A percentile compares a stretch with the other conserved stretches of the same genome.
phyloP scores from a whole-genome alignment of 495 filamentous ascomycete genomes.

The Hypoxylon cercidicola region DNA sequence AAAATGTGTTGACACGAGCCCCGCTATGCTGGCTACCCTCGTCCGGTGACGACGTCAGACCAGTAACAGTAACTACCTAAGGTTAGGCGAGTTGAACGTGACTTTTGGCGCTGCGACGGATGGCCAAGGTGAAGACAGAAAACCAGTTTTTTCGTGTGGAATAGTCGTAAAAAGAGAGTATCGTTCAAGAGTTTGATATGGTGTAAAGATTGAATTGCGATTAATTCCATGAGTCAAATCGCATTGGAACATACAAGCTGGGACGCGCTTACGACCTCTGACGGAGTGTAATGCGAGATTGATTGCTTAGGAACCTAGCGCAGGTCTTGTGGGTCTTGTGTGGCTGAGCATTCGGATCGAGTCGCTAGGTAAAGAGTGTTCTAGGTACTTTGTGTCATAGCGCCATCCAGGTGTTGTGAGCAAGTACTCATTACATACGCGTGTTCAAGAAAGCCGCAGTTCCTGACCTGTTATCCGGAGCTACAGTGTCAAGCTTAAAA shows the following conservation, averaged over 20 bases:
- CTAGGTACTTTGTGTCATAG: conserved; percentile 22
- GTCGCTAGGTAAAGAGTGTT: conserved; percentile 25
- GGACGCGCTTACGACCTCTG: conserved; percentile 18
- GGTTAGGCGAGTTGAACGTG: conserved; percentile 26
- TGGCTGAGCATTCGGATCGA: conserved; percentile 28
- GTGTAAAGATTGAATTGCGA: not conserved
- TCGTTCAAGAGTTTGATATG: not conserved
- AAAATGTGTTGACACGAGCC: conserved; percentile 21
- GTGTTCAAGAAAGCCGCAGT: conserved; percentile 6
- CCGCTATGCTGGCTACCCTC: conserved; percentile 28
- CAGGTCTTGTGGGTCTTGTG: conserved; percentile 13
- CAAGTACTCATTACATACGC: conserved; percentile 26
- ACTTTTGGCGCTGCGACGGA: conserved; percentile 11
- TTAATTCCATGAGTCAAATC: conserved; percentile 10
- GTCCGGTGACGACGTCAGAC: conserved; percentile 41
- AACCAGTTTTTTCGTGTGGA: not conserved
- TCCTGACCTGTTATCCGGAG: conserved; percentile 22
- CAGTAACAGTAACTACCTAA: conserved; percentile 6
- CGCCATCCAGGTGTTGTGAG: not conserved
- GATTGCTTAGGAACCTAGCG: conserved; percentile 24
- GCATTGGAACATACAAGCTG: conserved; percentile 13
- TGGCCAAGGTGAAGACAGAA: not conserved
- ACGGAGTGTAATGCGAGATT: conserved; percentile 10
- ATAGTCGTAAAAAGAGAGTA: conserved; percentile 1
- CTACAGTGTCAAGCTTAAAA: conserved; percentile 7